Evolutionary conservation across 331 rosid species (phyloP).

Genomic region (Pyracantha coccinea): DNA sequence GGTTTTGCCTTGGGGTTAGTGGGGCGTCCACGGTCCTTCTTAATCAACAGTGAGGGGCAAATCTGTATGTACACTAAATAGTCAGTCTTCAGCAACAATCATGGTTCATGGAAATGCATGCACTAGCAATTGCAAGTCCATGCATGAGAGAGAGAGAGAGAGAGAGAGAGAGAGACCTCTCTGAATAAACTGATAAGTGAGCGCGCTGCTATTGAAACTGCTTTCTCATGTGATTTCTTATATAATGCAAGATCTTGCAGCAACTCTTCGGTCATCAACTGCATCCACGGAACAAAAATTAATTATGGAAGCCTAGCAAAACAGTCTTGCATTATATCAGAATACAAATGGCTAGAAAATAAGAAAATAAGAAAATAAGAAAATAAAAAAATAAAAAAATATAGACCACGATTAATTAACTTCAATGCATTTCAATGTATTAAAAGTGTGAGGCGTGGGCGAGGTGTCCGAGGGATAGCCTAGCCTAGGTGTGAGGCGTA

Average conservation of each 20-base stretch:
- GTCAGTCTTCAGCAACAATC: background rate
- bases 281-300: slow-evolving; percentile 26
- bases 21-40: slow-evolving; percentile 95
- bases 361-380: too few relatives aligned
- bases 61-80: slow-evolving; percentile 36
- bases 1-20: slow-evolving; percentile 62
- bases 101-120: background rate
- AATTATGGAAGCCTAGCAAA: slow-evolving; percentile 1
- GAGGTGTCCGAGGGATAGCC: too few relatives aligned
- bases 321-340: background rate
- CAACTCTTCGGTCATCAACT: slow-evolving; percentile 91
- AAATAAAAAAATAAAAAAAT: too few relatives aligned
- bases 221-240: slow-evolving; percentile 93
- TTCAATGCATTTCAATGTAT: too few relatives aligned
- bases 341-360: background rate
- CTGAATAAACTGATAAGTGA: slow-evolving; percentile 76
- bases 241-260: slow-evolving; percentile 91
- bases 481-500: too few relatives aligned
- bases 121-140: background rate
- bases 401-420: background rate
- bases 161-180: slow-evolving; percentile 46
- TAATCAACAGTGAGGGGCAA: slow-evolving; percentile 80
- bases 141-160: background rate
- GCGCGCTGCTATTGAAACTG: slow-evolving; percentile 83
- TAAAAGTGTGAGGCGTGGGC: too few relatives aligned